Evolutionary conservation across 2,329 filamentous ascomycete genomes (phyloP).

Genomic region (Ascochyta lentis): DNA sequence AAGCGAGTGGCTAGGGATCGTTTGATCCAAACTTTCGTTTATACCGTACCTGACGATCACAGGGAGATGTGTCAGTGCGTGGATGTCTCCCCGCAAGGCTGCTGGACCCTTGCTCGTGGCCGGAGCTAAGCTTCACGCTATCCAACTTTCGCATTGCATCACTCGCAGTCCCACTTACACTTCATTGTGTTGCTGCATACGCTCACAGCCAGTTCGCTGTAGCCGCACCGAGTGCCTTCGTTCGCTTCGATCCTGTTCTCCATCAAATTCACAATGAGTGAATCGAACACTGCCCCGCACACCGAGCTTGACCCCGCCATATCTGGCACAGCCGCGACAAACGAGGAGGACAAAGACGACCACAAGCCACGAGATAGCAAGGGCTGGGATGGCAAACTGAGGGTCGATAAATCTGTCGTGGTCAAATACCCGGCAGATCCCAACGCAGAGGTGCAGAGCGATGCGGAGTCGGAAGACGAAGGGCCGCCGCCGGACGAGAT

Average conservation of each 20-base stretch:
- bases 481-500: constrained; percentile 46
- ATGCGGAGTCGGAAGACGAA: constrained; percentile 78
- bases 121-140: constrained; percentile 24
- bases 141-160: constrained; percentile 23
- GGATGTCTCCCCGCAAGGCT: constrained; percentile 22
- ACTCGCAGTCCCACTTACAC: constrained; percentile 2
- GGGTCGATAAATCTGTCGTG: constrained; percentile 67
- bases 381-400: constrained; percentile 85
- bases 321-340: constrained; percentile 20
- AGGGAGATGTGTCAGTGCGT: constrained; percentile 20
- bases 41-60: constrained; percentile 20
- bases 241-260: neutral
- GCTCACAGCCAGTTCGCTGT: neutral
- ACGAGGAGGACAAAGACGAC: constrained; percentile 33
- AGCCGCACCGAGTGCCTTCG: neutral
- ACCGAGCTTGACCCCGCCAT: constrained; percentile 36
- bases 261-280: constrained; percentile 26
- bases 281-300: constrained; percentile 37
- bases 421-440: constrained; percentile 48
- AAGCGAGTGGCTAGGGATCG: neutral
- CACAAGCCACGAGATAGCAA: constrained; percentile 49
- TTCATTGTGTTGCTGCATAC: neutral
- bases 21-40: neutral
- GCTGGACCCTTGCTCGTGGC: constrained; percentile 21
- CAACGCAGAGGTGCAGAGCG: constrained; percentile 72